Evolutionary conservation across 1,139 yeast genomes (phyloP).

Genomic region (Candida tropicalis): DNA sequence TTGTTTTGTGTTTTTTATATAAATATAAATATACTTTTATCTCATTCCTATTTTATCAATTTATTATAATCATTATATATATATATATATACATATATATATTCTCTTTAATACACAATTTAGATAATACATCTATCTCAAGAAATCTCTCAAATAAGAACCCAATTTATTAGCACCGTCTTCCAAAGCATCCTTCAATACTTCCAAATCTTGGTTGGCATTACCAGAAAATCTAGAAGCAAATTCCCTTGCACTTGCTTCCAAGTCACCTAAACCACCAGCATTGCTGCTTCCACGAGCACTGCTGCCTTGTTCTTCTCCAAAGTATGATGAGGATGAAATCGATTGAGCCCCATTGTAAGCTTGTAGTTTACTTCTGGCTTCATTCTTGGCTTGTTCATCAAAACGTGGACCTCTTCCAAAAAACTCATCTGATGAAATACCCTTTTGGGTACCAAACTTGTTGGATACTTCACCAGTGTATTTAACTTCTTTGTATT

Average conservation of each 20-base stretch:
- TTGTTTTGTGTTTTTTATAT: background rate
- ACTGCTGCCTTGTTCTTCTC: constrained; percentile 66
- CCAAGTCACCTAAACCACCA: constrained; percentile 42
- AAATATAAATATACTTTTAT: too few relatives aligned
- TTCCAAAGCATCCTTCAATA: constrained; percentile 89
- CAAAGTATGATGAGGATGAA: constrained; percentile 90
- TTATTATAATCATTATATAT: background rate
- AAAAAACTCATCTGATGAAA: constrained; percentile 92
- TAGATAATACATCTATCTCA: constrained; percentile 39
- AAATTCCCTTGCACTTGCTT: constrained; percentile 64
- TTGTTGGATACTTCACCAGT: constrained; percentile 76
- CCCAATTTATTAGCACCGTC: constrained; percentile 91
- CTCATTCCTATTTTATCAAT: background rate
- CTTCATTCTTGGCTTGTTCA: constrained; percentile 77
- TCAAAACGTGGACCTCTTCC: constrained; percentile 85
- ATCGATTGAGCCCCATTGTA: constrained; percentile 89
- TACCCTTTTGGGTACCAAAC: constrained; percentile 89
- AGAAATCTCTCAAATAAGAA: constrained; percentile 79
- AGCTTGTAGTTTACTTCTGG: constrained; percentile 71
- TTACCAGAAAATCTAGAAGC: constrained; percentile 70
- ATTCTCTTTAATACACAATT: background rate
- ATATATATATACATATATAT: too few relatives aligned
- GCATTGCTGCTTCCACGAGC: constrained; percentile 26
- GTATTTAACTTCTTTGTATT: constrained; percentile 54
- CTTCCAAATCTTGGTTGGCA: constrained; percentile 87